Base-by-base conservation (phyloP, 192 early-diverging fungal genomes). In the Chytriomyces sp. region DNA sequence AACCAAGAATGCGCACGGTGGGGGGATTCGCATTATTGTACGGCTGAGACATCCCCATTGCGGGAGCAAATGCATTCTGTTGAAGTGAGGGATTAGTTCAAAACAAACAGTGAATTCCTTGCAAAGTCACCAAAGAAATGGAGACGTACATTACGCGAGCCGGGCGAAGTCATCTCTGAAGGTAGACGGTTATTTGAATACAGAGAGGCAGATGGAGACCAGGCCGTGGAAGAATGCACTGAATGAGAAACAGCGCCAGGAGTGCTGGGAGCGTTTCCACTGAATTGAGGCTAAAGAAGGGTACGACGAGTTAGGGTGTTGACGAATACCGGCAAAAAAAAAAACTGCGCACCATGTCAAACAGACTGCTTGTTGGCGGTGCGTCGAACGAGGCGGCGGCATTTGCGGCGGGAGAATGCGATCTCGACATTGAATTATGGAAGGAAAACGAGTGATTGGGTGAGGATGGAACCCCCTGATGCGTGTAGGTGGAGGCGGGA, bases 341-440 rank as follows among this genome's bases (percentile, higher is more conserved):
- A 23, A 64, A 16, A 68, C 18, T 57, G 23, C 57, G 16, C 35
- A 71, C 69, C 69, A 71, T 71, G 16, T 71, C 69, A 71, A 71
- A 71, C n/a, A 71, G 35, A 50, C 24, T 57, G 20, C 69, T 50
- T 16, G 50, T 71, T 13, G 69, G 69, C 0, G 69, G 69, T 35
- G 69, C 69, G 16, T 71, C 69, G 18, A 23, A 8, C 13, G 67
- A 11, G 46, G 18, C 13, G 20, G 53, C 53, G 16, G 53, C 13
- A 20, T 57, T 57, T 1, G 13, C 16, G 53, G 53, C 53, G 2
- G 16, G 16, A 57, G 53, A 57, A n/a, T 20, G 16, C 20, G 53
- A 57, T 13, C 53, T 35, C 35, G 35, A 35, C 35, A 35, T 35
- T 4, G 35, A 35, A 35, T 35, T 35, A 35, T 35, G 35, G 2